phyloP scores from a whole-genome alignment of 768 basidiomycete species.

The Glaciozyma martinii region DNA sequence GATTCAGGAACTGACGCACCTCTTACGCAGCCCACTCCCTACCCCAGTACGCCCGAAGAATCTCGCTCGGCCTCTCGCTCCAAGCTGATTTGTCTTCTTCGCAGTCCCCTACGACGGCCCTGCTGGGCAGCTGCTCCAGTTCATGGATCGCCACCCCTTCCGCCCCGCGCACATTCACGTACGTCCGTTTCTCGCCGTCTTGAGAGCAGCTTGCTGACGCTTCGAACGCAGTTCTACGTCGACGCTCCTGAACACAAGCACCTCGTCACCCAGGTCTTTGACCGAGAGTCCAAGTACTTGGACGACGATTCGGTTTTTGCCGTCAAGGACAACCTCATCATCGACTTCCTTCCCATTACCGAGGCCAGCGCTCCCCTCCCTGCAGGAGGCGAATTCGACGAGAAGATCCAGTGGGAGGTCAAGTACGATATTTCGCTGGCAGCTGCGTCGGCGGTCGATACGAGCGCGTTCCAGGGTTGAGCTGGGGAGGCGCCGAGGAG shows the following conservation, averaged over 20 bases:
- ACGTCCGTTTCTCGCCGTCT: background rate
- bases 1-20: too few relatives aligned
- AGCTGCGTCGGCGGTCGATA: background rate
- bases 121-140: conserved; percentile 31
- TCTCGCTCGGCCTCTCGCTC: background rate
- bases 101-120: conserved; percentile 34
- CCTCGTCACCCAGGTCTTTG: conserved; percentile 35
- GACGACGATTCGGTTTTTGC: conserved; percentile 31
- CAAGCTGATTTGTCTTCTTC: conserved; percentile 22
- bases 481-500: too few relatives aligned
- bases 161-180: conserved; percentile 15
- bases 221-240: conserved; percentile 23
- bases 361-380: conserved; percentile 13
- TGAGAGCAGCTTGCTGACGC: background rate
- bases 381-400: conserved; percentile 18
- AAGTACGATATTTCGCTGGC: conserved; percentile 26
- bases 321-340: conserved; percentile 27
- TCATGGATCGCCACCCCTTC: conserved; percentile 34
- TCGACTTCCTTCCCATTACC: conserved; percentile 26
- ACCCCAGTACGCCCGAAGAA: background rate
- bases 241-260: conserved; percentile 28
- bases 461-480: conserved; percentile 6
- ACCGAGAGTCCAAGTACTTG: conserved; percentile 31
- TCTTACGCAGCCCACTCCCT: too few relatives aligned
- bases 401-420: conserved; percentile 22